Percentiles rank a stretch among this genome's conserved stretches.
Conservation (phyloP, 176 grass and related monocot species). For the Cenchrus purpureus region DNA sequence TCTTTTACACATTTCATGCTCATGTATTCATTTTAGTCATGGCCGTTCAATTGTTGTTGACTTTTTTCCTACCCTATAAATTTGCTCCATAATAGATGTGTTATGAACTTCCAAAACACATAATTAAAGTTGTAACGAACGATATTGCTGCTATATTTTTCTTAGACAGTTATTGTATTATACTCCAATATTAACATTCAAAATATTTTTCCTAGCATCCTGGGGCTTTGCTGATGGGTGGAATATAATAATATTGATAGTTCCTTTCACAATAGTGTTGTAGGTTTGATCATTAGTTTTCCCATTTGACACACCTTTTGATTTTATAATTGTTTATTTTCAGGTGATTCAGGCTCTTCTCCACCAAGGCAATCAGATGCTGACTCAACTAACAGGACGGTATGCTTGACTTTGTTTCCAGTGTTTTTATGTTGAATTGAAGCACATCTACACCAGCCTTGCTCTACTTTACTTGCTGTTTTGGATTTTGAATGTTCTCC, state of each 20-base stretch:
- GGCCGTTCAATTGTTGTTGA: background rate
- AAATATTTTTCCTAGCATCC: background rate
- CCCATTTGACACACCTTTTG: background rate
- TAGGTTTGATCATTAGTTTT: slow-evolving; percentile 21
- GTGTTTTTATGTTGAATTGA: slow-evolving; percentile 10
- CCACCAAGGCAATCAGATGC: slow-evolving; percentile 56
- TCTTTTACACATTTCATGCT: background rate
- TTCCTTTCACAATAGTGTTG: background rate
- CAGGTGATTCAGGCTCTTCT: slow-evolving; percentile 61
- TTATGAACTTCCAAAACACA: too few relatives aligned
- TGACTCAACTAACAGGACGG: slow-evolving; percentile 64
- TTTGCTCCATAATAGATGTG: background rate
- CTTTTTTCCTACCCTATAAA: background rate
- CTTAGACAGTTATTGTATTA: background rate
- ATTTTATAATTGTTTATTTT: slow-evolving; percentile 33
- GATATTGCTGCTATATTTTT: background rate
- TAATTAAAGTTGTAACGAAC: background rate
- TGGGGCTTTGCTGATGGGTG: background rate
- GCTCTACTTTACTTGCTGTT: background rate
- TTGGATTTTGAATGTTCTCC: background rate
- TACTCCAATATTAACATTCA: background rate
- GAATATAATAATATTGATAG: background rate
- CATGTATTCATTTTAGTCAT: background rate
- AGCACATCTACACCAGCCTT: background rate
- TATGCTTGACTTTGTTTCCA: slow-evolving; percentile 27